Base-by-base conservation (phyloP, 148 eudicot genomes). In the Chenopodium quinoa region DNA sequence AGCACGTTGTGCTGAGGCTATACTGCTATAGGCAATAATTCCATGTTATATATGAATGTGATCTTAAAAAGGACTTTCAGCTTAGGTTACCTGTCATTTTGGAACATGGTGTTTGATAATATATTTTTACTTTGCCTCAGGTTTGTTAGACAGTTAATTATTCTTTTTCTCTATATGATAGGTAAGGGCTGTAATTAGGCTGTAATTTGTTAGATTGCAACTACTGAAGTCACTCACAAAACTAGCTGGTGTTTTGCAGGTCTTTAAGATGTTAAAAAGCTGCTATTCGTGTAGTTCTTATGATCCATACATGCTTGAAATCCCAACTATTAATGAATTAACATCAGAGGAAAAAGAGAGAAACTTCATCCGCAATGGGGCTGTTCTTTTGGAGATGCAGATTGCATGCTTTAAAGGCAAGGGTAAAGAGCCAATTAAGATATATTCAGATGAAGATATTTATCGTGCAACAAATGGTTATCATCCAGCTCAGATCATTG, bases 311-410 rank as follows among this genome's bases (percentile, higher is more conserved):
- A 56, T 56, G 62, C 20, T 17, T 56, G 22, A 56, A 56, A 56
- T 14, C 22, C 17, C 62, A 19, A 4, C 62, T 14, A 7, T 17
- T 17, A 56, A 16, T 17, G 62, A 56, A 56, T 14, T 56, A 17
- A 14, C 62, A 12, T 56, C 31, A 12, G 16, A 74, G 63, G 63
- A 74, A n/a, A 50, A 48, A 75, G 78, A 75, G 56, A 52, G 3
- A 56, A 52, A 40, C 75, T 81, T 75, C 74, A 67, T 60, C 56
- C 64, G 31, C 56, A 81, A 81, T 81, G 83, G 83, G 20, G 79
- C 78, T 25, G 25, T 75, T 62, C 70, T 75, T 25, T 31, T 80
- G 23, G 46, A 63, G 58, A 75, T 60, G 68, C 79, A 81, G 60
- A 44, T 75, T 60, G 23, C 65, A 2, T 75, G 74, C 65, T 73